These are phyloP conservation scores for Aureococcus anophagefferens DNA, from an alignment of 108 stramenopile species.

Conservation along the genomic window DNA sequence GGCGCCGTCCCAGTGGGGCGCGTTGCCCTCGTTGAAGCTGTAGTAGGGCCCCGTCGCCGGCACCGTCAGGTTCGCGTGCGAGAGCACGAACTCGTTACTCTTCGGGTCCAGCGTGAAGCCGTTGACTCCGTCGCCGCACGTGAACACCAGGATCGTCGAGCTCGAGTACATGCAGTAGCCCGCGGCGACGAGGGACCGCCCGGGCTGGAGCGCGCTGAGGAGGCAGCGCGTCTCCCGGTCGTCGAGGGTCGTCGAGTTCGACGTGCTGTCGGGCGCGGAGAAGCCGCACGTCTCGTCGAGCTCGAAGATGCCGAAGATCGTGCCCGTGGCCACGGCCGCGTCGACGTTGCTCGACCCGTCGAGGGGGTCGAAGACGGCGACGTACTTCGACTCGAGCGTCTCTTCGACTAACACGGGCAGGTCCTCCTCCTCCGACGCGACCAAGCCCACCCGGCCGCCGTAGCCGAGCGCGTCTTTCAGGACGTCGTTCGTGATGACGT, in stretches of 20 bases:
- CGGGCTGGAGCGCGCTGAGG: conserved; percentile 62
- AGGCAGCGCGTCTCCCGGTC: conserved; percentile 19
- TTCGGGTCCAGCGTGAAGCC: conserved; percentile 92
- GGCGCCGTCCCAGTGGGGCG: conserved; percentile 69
- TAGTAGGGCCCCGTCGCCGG: conserved; percentile 72
- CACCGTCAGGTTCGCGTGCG: conserved; percentile 68
- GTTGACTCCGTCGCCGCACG: conserved; percentile 68
- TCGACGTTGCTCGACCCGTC: conserved; percentile 97
- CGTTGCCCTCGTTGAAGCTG: conserved; percentile 90
- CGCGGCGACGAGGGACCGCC: conserved; percentile 76
- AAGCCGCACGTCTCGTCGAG: conserved; percentile 30
- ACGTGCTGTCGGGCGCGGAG: conserved; percentile 30
- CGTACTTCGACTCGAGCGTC: conserved; percentile 68
- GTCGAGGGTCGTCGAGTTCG: conserved; percentile 43
- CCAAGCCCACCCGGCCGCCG: conserved; percentile 61
- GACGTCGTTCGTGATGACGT: conserved; percentile 87
- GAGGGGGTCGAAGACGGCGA: conserved; percentile 91
- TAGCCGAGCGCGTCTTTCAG: conserved; percentile 82
- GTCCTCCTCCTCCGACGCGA: conserved; percentile 53
- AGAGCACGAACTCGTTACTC: conserved; percentile 87
- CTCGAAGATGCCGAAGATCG: conserved; percentile 92
- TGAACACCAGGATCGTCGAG: conserved; percentile 85
- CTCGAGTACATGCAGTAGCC: conserved; percentile 94
- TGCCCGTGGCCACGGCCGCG: conserved; percentile 92
- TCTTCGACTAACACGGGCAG: conserved; percentile 71